Evolutionary conservation across 805 yeast species (phyloP).

Genomic region (Ascoidea tarda): DNA sequence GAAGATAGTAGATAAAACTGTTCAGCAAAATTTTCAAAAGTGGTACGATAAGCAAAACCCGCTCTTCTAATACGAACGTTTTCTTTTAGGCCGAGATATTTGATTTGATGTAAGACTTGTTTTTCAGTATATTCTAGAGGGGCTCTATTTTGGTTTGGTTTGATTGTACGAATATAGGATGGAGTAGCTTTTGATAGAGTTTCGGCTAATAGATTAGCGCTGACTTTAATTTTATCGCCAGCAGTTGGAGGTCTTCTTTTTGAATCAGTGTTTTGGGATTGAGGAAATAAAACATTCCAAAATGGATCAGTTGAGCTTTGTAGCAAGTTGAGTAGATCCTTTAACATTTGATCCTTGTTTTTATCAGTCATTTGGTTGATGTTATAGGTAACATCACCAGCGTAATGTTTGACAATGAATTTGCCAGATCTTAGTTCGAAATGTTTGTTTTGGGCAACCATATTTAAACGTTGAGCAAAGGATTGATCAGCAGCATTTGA

Average conservation of each 20-base stretch:
- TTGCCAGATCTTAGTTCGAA: slow-evolving; percentile 81
- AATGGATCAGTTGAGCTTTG: slow-evolving; percentile 59
- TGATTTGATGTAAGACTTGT: slow-evolving; percentile 90
- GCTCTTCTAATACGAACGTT: slow-evolving; percentile 97
- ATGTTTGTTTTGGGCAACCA: slow-evolving; percentile 72
- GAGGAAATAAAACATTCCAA: slow-evolving; percentile 32
- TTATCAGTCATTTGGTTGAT: slow-evolving; percentile 87
- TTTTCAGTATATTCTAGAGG: slow-evolving; percentile 80
- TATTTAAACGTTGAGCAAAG: slow-evolving; percentile 79
- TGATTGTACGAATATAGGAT: slow-evolving; percentile 92
- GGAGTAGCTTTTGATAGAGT: slow-evolving; percentile 88
- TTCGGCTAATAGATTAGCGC: slow-evolving; percentile 83
- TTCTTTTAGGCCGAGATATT: slow-evolving; percentile 90
- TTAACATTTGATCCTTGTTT: slow-evolving; percentile 86
- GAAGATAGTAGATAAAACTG: slow-evolving; percentile 81
- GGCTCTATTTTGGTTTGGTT: slow-evolving; percentile 88
- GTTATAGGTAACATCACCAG: slow-evolving; percentile 96
- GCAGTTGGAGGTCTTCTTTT: slow-evolving; percentile 89
- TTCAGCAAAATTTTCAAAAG: slow-evolving; percentile 92
- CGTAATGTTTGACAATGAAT: slow-evolving; percentile 89
- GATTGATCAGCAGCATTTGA: slow-evolving; percentile 94
- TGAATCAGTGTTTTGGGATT: slow-evolving; percentile 30
- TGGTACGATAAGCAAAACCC: slow-evolving; percentile 95
- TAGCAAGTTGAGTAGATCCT: slow-evolving; percentile 72
- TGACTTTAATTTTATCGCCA: slow-evolving; percentile 80